Evolutionary conservation across 768 basidiomycete species (phyloP), one percentile per base, ranked within the genome.

Genomic region (Collybiopsis confluens): DNA sequence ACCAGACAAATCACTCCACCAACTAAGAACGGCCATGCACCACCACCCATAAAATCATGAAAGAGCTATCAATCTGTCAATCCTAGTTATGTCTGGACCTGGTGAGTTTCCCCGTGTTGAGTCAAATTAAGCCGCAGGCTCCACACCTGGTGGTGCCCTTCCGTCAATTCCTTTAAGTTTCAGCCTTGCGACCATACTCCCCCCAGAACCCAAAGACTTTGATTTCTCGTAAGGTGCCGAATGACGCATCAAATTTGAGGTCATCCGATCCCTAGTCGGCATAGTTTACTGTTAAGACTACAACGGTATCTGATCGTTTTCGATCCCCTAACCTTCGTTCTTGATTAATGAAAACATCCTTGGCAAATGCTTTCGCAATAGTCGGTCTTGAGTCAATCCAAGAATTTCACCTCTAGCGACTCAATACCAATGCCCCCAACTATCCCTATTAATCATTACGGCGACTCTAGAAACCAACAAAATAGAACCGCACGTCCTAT

Each of bases 1-100:
- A 89, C 87, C 88, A 90, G 89, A 90, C 88, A 90, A 90, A 89
- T 90, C 88, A 88, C 87, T 90, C 86, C 86, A 74, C 82, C 80
- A 87, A 87, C 85, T 86, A 87, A 86, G 84, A 87, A 87, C 80
- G 82, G 85, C 85, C 85, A 87, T 87, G 84, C 84, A 87, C 85
- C 83, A 86, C 84, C 85, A 86, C 83, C 85, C 83, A 86, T 82
- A 80, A 80, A 83, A 83, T 85, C 82, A 81, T 78, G 82, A 85
- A 85, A 86, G 84, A 85, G 83, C 83, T 84, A 83, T 84, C 83
- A 83, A 82, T 83, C 82, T 85, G 81, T 83, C 82, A 79, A 80
- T 81, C 81, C 78, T 80, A 78, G 75, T 82, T 76, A 80, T 83
- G 81, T 84, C 79, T 80, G 81, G 82, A 82, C 82, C 82, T 83